Conservation (phyloP, 164 flowering plant genomes). For the Berberis thunbergii region DNA sequence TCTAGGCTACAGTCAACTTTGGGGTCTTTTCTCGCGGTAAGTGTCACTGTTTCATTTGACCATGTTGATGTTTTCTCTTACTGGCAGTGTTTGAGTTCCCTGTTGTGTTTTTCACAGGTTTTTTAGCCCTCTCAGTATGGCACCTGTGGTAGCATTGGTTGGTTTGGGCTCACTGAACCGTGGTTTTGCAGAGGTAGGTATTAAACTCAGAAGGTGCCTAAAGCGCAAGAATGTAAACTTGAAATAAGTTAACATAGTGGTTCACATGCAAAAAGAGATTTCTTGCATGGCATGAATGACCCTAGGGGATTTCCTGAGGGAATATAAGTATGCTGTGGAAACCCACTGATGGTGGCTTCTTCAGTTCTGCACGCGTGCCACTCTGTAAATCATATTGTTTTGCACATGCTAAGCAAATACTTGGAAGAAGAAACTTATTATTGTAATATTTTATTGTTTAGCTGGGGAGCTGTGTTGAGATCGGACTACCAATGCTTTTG, state of each 20-base stretch:
- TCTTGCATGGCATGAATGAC: not conserved
- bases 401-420: not conserved
- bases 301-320: not conserved
- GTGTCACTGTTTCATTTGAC: not conserved
- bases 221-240: not conserved
- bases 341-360: not conserved
- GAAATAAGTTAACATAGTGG: not conserved
- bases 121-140: conserved; percentile 99
- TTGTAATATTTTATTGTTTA: conserved; percentile 21
- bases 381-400: not conserved
- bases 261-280: not conserved
- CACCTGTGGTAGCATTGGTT: conserved; percentile 90
- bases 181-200: conserved; percentile 84
- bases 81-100: not conserved
- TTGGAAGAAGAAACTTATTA: not conserved
- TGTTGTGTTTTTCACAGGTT: conserved; percentile 38
- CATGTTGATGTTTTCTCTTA: not conserved
- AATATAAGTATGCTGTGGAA: too few relatives aligned
- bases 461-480: conserved; percentile 92
- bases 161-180: conserved; percentile 85
- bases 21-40: conserved; percentile 95
- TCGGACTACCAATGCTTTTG: conserved; percentile 87
- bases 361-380: not conserved
- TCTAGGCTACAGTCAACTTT: conserved; percentile 86
- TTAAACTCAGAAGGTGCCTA: not conserved